Base-by-base conservation (phyloP, 768 basidiomycete species). In the Xerocomus spinulosus region DNA sequence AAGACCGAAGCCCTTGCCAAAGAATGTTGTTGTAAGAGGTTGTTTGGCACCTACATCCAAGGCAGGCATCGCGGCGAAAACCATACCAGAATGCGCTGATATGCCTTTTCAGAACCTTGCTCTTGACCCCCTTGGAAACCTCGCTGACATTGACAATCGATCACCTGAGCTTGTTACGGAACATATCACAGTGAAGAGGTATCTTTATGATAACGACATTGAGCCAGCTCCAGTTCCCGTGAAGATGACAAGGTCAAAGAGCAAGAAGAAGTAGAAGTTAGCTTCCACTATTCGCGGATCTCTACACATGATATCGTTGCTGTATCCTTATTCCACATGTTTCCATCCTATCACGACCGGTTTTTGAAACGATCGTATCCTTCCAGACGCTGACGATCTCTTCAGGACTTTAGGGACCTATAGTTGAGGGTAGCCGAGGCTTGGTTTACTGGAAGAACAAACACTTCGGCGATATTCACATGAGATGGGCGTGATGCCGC, bases 401-500 rank as follows among this genome's bases (percentile, higher is more conserved):
- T 36, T 28, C 10, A 54, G 44, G 15, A 39, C 18, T 30, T 52
- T 24, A 53, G 67, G 34, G 70, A 71, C 51, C 80, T 73, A 69
- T 85, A 83, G 55, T 70, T 78, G 55, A 87, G 64, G 20, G 75
- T 81, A 21, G 84, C 78, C 51, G 77, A 73, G 28, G 88, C 88
- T 70, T 91, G 88, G 63, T 88, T 88, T 25, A 84, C 83, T 2
- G 88, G 88, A 56, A 89, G 79, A 37, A 91, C 75, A 47, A 81
- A 79, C 10, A 88, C 68, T 60, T 92, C 86, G 1, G 90, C 92
- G 35, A 97, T 77, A 63, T 97, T 93, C 37, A 97, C 90, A 61
- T 95, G 94, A 33, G 88, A 76, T 10, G 94, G 94, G 34, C 94
- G 83, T 10, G 87, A 77, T 17, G 96, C 95, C 13, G 84, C 84